phyloP scores from a whole-genome alignment of 331 rosid genomes.

The Acacia concinna region DNA sequence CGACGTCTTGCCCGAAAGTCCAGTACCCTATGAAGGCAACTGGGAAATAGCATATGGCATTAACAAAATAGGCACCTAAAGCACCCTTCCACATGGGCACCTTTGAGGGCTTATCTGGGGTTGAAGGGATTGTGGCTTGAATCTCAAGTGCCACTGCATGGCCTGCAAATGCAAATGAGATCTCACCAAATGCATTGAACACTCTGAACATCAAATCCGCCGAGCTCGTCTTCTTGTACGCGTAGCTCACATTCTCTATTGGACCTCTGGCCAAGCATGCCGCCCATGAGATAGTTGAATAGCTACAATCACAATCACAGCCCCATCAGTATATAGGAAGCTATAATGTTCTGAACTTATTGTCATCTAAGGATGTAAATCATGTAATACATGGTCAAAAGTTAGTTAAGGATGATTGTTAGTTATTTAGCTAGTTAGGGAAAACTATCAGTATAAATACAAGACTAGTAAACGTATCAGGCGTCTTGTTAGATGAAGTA shows the following conservation, averaged over 20 bases:
- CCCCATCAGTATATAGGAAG: not conserved
- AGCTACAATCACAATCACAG: conserved; percentile 49
- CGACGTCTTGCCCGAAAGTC: conserved; percentile 1
- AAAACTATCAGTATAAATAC: not conserved
- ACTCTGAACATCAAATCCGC: conserved; percentile 61
- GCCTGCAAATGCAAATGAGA: conserved; percentile 89
- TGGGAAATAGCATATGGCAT: conserved; percentile 85
- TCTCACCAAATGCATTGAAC: conserved; percentile 84
- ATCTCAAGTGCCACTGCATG: conserved; percentile 87
- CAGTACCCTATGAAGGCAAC: conserved; percentile 45
- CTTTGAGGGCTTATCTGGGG: conserved; percentile 78
- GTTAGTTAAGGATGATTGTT: not conserved
- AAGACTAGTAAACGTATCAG: not conserved
- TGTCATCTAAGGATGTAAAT: not conserved
- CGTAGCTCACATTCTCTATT: conserved; percentile 72
- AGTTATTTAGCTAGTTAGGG: not conserved
- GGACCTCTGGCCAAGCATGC: conserved; percentile 66
- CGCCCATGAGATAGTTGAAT: conserved; percentile 90
- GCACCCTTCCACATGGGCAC: conserved; percentile 90
- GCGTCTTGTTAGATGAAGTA: not conserved
- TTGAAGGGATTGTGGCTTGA: conserved; percentile 93
- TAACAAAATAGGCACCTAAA: conserved; percentile 69
- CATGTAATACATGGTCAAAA: not conserved
- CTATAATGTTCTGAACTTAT: not conserved
- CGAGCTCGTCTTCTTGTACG: conserved; percentile 61